Percentiles rank a stretch among this genome's conserved stretches.
Conservation (phyloP, 2,329 filamentous ascomycete species). For the Arthrobotrys megalospora region DNA sequence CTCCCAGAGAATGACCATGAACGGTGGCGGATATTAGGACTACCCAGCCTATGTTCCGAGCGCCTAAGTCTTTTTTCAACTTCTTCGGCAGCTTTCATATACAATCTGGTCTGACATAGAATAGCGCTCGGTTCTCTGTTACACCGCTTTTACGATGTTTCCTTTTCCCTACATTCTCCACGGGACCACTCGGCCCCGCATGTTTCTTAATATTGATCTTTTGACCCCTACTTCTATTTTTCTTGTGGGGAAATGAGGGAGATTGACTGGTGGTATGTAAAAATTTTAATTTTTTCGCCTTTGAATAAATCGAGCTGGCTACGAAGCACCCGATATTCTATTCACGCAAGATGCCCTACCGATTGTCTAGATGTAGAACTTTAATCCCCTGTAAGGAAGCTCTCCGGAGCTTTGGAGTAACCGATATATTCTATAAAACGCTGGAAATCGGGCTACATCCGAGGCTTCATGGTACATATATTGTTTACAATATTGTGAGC, state of each 20-base stretch:
- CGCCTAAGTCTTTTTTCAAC: not conserved
- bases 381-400: not conserved
- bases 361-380: conserved; percentile 59
- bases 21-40: conserved; percentile 81
- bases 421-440: conserved; percentile 37
- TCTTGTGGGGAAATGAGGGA: conserved; percentile 38
- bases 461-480: not conserved
- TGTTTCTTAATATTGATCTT: conserved; percentile 38
- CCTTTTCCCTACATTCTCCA: conserved; percentile 62
- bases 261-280: conserved; percentile 60
- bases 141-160: conserved; percentile 34
- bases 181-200: conserved; percentile 43
- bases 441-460: not conserved
- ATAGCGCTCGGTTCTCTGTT: conserved; percentile 24
- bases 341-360: conserved; percentile 65
- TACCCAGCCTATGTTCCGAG: conserved; percentile 52
- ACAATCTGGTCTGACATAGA: conserved; percentile 18
- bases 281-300: conserved; percentile 64
- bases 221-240: conserved; percentile 10
- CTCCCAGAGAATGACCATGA: conserved; percentile 98
- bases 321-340: conserved; percentile 59
- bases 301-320: conserved; percentile 59
- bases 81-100: conserved; percentile 4
- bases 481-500: not conserved
- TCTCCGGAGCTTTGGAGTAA: not conserved